These are phyloP conservation scores for Clavaria fumosa DNA, from an alignment of 768 basidiomycete genomes.

Conservation along the genomic window DNA sequence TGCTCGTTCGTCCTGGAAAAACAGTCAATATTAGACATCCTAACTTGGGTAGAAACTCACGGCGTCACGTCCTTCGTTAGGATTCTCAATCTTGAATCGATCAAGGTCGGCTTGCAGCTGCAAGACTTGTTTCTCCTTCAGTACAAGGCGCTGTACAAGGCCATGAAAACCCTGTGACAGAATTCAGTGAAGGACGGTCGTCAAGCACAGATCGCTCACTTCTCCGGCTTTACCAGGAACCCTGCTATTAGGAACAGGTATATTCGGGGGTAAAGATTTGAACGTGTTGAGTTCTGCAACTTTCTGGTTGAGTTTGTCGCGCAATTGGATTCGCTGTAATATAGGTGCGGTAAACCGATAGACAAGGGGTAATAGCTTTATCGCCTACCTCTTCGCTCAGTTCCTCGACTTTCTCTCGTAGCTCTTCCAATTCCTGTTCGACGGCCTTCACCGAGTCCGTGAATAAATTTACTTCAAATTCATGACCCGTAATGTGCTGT, in stretches of 20 bases:
- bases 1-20: slow-evolving; percentile 49
- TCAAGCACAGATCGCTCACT: slow-evolving; percentile 25
- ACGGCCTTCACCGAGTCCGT: slow-evolving; percentile 26
- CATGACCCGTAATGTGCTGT: slow-evolving; percentile 50
- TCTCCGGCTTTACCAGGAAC: slow-evolving; percentile 32
- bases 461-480: slow-evolving; percentile 35
- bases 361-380: background rate
- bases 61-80: slow-evolving; percentile 38
- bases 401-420: slow-evolving; percentile 45
- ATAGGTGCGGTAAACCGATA: slow-evolving; percentile 1
- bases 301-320: slow-evolving; percentile 41
- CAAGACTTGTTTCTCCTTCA: slow-evolving; percentile 75
- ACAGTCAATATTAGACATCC: background rate
- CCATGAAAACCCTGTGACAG: slow-evolving; percentile 44
- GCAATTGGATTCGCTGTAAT: slow-evolving; percentile 33
- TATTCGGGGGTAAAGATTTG: slow-evolving; percentile 31
- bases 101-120: slow-evolving; percentile 62
- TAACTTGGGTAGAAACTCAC: slow-evolving; percentile 26
- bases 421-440: slow-evolving; percentile 43
- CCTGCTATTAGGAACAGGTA: slow-evolving; percentile 24
- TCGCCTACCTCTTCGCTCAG: slow-evolving; percentile 49
- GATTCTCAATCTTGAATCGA: slow-evolving; percentile 40
- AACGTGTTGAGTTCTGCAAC: slow-evolving; percentile 55
- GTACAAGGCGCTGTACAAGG: slow-evolving; percentile 61
- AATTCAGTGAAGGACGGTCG: slow-evolving; percentile 3